These are phyloP conservation scores for Asterella californica DNA, from an alignment of 225 moss, liverwort and hornwort species.

Conservation along the genomic window DNA sequence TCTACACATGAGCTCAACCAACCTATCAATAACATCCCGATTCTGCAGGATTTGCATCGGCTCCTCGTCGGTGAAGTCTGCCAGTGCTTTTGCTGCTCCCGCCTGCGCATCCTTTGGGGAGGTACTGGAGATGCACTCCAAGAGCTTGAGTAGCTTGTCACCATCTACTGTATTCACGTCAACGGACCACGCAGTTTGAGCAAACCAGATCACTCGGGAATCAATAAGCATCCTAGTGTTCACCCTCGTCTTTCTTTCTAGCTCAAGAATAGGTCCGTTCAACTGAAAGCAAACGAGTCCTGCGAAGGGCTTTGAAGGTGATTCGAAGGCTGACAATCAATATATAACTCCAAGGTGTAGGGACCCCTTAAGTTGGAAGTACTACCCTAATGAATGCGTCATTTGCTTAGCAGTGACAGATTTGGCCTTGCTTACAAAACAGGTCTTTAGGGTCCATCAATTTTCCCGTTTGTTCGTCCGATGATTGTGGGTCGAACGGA, in stretches of 20 bases:
- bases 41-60: constrained; percentile 7
- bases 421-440: too few relatives aligned
- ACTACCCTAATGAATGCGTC: too few relatives aligned
- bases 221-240: background rate
- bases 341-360: too few relatives aligned
- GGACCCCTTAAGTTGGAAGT: too few relatives aligned
- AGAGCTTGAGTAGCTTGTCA: background rate
- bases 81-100: constrained; percentile 2
- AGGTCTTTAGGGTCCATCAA: too few relatives aligned
- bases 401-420: too few relatives aligned
- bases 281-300: too few relatives aligned
- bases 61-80: background rate
- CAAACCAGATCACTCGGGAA: background rate
- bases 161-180: background rate
- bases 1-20: constrained; percentile 6
- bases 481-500: too few relatives aligned
- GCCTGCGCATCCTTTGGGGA: background rate
- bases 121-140: background rate
- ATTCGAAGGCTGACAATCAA: too few relatives aligned
- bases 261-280: background rate
- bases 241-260: background rate
- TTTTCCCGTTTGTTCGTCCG: too few relatives aligned
- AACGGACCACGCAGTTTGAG: background rate
- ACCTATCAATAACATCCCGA: constrained; percentile 1
- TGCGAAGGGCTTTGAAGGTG: too few relatives aligned